These are phyloP conservation scores for Fraxinus velutina DNA, from an alignment of 305 asterid species.

Conservation along the genomic window DNA sequence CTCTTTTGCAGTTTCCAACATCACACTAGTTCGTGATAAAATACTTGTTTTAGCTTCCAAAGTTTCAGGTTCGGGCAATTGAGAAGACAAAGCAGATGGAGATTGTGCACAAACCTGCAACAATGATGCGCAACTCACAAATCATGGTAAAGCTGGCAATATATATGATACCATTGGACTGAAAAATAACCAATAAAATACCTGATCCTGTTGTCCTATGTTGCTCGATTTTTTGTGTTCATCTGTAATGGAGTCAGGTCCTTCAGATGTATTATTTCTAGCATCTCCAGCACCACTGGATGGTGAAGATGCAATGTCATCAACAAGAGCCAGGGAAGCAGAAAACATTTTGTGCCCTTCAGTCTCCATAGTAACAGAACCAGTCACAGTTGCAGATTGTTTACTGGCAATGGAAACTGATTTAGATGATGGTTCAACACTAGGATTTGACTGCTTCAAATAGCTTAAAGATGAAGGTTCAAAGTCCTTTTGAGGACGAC, in stretches of 20 bases:
- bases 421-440: constrained; percentile 34
- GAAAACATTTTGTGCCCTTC: constrained; percentile 19
- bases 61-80: constrained; percentile 28
- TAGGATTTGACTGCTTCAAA: constrained; percentile 41
- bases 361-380: constrained; percentile 32
- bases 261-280: constrained; percentile 24
- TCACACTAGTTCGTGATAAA: constrained; percentile 29
- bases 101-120: constrained; percentile 38
- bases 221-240: constrained; percentile 34
- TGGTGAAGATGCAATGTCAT: constrained; percentile 17
- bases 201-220: constrained; percentile 40
- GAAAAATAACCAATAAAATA: constrained; percentile 26
- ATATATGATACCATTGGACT: not conserved
- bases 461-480: constrained; percentile 38
- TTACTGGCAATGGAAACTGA: constrained; percentile 29
- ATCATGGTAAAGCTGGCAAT: constrained; percentile 6
- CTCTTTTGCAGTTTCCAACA: constrained; percentile 31
- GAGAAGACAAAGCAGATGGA: constrained; percentile 27
- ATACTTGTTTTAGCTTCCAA: constrained; percentile 27
- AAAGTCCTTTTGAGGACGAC: constrained; percentile 34
- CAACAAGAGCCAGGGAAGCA: constrained; percentile 31
- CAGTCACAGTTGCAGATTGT: constrained; percentile 18
- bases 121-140: constrained; percentile 8
- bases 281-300: constrained; percentile 26
- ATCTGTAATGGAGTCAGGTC: constrained; percentile 19